A percentile compares a stretch with the other conserved stretches of the same genome.
phyloP scores from a whole-genome alignment of 179 eudicot species.

The Carnegiea gigantea region DNA sequence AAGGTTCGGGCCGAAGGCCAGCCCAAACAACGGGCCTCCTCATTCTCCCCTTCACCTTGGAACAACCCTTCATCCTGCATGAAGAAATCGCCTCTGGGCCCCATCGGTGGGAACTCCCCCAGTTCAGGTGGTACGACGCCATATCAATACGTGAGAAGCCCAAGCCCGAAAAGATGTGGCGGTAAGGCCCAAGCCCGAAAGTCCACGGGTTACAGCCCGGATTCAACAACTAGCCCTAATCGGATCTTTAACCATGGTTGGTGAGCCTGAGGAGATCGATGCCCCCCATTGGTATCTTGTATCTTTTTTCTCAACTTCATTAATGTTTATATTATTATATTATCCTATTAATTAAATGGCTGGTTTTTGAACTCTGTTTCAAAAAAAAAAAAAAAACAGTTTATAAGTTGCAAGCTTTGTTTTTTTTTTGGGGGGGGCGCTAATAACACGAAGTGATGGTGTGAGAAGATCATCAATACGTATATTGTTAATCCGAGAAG shows the following conservation, averaged over 20 bases:
- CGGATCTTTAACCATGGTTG: constrained; percentile 29
- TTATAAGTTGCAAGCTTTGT: too few species aligned
- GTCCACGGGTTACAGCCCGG: constrained; percentile 40
- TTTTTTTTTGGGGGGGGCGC: too few species aligned
- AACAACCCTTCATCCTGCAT: constrained; percentile 29
- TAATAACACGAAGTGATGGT: too few species aligned
- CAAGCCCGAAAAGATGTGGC: constrained; percentile 33
- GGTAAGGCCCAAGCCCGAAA: constrained; percentile 28
- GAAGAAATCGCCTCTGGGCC: constrained; percentile 40
- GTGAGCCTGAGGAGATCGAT: constrained; percentile 19
- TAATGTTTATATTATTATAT: neutral
- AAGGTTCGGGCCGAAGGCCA: constrained; percentile 32
- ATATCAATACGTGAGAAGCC: constrained; percentile 28
- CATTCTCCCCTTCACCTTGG: constrained; percentile 28
- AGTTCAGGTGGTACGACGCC: constrained; percentile 40
- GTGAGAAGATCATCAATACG: too few species aligned
- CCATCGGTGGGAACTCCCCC: constrained; percentile 30
- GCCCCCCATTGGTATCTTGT: neutral
- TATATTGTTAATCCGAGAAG: too few species aligned
- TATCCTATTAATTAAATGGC: too few species aligned
- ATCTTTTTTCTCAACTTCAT: neutral
- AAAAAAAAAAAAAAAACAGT: too few species aligned
- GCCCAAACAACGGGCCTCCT: constrained; percentile 26
- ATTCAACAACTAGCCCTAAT: constrained; percentile 32
- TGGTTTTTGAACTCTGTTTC: neutral